phyloP scores from a whole-genome alignment of 2,329 filamentous ascomycete genomes.

The Leptographium radiaticola region DNA sequence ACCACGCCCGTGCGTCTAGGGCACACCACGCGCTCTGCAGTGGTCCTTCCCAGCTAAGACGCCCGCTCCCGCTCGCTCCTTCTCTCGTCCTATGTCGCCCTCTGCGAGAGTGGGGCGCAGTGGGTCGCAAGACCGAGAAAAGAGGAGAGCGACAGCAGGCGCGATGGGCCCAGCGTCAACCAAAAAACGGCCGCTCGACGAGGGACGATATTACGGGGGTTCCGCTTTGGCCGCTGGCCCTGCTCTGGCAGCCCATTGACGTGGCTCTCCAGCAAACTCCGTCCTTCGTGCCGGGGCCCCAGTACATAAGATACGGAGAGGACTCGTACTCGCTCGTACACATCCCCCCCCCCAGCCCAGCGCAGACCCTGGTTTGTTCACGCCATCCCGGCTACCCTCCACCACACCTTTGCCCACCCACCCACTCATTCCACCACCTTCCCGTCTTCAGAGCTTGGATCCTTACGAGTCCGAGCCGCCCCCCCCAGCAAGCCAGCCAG shows the following conservation, averaged over 20 bases:
- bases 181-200: not conserved
- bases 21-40: not conserved
- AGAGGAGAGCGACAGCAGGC: not conserved
- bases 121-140: not conserved
- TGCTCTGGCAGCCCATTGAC: not conserved
- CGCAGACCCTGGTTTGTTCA: constrained; percentile 1
- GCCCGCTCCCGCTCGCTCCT: not conserved
- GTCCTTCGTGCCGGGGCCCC: no score
- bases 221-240: not conserved
- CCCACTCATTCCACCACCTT: not conserved
- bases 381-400: not conserved
- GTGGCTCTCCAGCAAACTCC: not conserved
- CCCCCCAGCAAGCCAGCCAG: no score
- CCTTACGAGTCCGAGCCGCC: no score
- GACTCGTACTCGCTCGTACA: no score
- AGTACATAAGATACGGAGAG: not conserved
- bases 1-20: not conserved
- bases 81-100: not conserved
- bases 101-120: not conserved
- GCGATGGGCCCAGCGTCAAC: not conserved
- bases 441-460: not conserved
- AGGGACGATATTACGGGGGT: no score
- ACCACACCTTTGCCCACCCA: not conserved
- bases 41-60: not conserved
- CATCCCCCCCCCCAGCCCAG: not conserved